phyloP scores from a whole-genome alignment of 805 yeast genomes.

The Nakazawaea ernobii region DNA sequence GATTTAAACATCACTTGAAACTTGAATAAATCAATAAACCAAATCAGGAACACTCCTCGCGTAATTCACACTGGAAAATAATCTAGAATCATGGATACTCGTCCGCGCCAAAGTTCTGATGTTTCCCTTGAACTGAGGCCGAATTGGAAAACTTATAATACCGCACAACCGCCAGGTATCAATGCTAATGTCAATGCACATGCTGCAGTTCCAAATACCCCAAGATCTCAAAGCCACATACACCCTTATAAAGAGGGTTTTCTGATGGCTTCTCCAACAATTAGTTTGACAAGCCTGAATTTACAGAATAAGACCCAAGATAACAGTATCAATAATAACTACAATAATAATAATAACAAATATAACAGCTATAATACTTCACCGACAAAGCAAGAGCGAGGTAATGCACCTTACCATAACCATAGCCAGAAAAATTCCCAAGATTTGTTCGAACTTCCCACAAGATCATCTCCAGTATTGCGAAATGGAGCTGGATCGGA shows the following conservation, averaged over 20 bases:
- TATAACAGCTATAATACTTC: not conserved
- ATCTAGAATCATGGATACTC: no score
- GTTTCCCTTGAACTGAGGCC: slow-evolving; percentile 4
- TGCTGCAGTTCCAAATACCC: not conserved
- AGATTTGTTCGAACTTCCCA: not conserved
- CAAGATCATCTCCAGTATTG: not conserved
- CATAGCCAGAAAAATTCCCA: not conserved
- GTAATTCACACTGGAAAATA: no score
- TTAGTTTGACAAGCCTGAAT: not conserved
- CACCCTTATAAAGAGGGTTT: slow-evolving; percentile 1
- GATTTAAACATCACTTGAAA: no score
- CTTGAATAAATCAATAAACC: no score
- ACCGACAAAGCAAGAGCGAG: not conserved
- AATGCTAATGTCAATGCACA: not conserved
- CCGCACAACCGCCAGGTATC: not conserved
- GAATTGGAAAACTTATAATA: slow-evolving; percentile 2
- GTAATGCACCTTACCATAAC: not conserved
- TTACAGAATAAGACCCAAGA: not conserved
- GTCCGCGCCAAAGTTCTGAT: not conserved
- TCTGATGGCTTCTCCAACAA: not conserved
- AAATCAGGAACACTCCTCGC: no score
- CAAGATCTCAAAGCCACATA: not conserved
- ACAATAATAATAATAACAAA: not conserved
- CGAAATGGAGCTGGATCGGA: not conserved
- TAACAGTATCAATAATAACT: not conserved